Evolutionary conservation across 179 eudicot species (phyloP), one percentile per base, ranked within the genome.

Genomic region (Carnegiea gigantea): DNA sequence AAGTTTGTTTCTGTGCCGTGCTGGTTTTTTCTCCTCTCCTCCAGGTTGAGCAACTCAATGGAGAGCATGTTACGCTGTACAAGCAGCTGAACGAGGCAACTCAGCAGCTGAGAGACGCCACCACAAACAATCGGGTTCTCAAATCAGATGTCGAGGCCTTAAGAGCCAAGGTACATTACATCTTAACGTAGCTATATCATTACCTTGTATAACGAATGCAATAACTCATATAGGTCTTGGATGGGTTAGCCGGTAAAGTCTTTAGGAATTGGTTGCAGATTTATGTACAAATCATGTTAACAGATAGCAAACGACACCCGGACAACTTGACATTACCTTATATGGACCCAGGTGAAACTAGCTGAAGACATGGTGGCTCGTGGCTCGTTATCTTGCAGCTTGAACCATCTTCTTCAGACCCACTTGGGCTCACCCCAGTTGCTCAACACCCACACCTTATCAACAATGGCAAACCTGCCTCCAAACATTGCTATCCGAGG

Each of bases 61-160:
- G 88, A 80, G 98, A 95, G 81, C 89, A 90, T 85, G 86, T 83
- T 33, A 38, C 89, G 49, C 88, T 92, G 77, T 92, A 81, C 83
- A 92, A 94, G 90, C 94, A 91, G 81, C 90, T 94, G 76, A 86
- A 87, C 1, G 88, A 89, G 40, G 99, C 97, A 77, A 79, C 90
- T 49, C 95, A 92, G 78, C 95, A 91, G 82, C 94, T 91, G 73
- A 90, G 89, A 83, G 97, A 94, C 79, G 90, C 98, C 62, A 79
- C 89, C 13, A 94, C 97, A 15, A 94, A 94, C 83, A 91, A 95
- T 70, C 86, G 98, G 28, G 98, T 95, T 82, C 99, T 95, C 33
- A 93, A 92, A 80, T 92, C 99, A 28, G 92, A 95, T 75, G 99
- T 95, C n/a, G 98, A 91, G 88, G 98, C 97, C 81, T 82, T 95